Base-by-base conservation (phyloP, 1,284 basidiomycete genomes). In the Prillingera fragicola region DNA sequence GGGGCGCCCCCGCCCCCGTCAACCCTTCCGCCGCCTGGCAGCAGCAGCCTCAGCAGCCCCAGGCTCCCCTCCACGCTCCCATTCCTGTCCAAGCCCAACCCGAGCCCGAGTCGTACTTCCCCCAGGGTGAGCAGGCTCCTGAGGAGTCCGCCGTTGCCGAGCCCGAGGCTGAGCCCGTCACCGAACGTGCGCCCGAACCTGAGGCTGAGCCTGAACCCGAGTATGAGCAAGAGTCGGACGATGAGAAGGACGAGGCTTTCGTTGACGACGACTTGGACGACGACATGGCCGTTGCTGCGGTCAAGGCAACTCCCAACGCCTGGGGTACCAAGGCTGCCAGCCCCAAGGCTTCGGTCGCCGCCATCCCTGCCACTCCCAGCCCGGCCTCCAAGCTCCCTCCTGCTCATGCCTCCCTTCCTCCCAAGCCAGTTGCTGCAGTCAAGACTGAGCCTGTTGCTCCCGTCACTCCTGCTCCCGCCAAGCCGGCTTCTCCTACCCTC, bases 391-490 rank as follows among this genome's bases (percentile, higher is more conserved):
- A 52, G 38, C 55, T 60, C 19, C 55, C 59, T 19, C 45, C 61
- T 31, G 52, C 59, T 8, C 61, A 50, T 21, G 50, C 56, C 17
- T 60, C 59, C n/a, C 60, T 59, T 17, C 55, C 62, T n/a, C 42
- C 61, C 23, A 65, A 62, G 41, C 59, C 60, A 13, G 38, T 40
- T 12, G 28, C 50, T 17, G 43, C 39, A n/a, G n/a, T n/a, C 15
- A 82, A 80, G 59, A 63, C 75, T 14, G 77, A 77, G 5, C 85
- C 83, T 82, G 72, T 73, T 15, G 55, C 49, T 13, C 28, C 55
- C 13, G 78, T 76, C 47, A 65, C 69, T 32, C 80, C 78, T 63
- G 31, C 52, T 19, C 38, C 54, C 23, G 45, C 46, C 21, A 45
- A 46, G 38, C 18, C 43, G 10, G 29, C 36, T 3, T 36, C 47